phyloP scores from a whole-genome alignment of 768 basidiomycete species.

The Infundibulicybe gibba region DNA sequence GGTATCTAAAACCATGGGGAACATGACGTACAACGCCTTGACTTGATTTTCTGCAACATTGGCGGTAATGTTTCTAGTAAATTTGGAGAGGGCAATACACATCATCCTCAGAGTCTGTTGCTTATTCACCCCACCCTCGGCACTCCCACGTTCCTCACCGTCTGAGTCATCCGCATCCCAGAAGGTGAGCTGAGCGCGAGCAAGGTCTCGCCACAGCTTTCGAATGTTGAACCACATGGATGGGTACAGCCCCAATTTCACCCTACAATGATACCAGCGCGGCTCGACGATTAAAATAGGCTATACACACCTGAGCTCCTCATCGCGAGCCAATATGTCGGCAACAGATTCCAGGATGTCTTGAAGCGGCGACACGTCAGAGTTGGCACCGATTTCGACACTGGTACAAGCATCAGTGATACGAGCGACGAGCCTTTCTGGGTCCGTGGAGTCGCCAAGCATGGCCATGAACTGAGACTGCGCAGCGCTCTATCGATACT shows the following conservation, averaged over 20 bases:
- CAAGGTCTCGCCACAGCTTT: conserved; percentile 53
- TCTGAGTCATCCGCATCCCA: conserved; percentile 46
- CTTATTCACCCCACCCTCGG: conserved; percentile 14
- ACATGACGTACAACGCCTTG: conserved; percentile 52
- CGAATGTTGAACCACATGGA: conserved; percentile 53
- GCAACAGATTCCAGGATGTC: conserved; percentile 47
- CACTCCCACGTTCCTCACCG: conserved; percentile 23
- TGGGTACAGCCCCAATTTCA: conserved; percentile 30
- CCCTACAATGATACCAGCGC: conserved; percentile 3
- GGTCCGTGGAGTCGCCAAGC: too few species aligned
- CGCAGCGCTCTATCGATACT: too few species aligned
- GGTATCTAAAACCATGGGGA: not conserved
- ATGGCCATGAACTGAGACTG: too few species aligned
- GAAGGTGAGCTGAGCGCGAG: conserved; percentile 45
- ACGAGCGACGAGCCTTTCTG: conserved; percentile 11
- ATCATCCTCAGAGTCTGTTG: conserved; percentile 34
- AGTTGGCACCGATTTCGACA: conserved; percentile 34
- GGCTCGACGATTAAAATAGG: not conserved
- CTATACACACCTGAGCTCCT: conserved; percentile 29
- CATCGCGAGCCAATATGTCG: conserved; percentile 45
- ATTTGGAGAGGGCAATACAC: conserved; percentile 58
- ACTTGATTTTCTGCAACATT: conserved; percentile 70
- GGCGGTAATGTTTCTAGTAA: conserved; percentile 84
- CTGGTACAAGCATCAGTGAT: conserved; percentile 41
- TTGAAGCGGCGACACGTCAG: conserved; percentile 26